Evolutionary conservation across 495 filamentous ascomycete genomes (phyloP).

Genomic region (Neurospora sp.): DNA sequence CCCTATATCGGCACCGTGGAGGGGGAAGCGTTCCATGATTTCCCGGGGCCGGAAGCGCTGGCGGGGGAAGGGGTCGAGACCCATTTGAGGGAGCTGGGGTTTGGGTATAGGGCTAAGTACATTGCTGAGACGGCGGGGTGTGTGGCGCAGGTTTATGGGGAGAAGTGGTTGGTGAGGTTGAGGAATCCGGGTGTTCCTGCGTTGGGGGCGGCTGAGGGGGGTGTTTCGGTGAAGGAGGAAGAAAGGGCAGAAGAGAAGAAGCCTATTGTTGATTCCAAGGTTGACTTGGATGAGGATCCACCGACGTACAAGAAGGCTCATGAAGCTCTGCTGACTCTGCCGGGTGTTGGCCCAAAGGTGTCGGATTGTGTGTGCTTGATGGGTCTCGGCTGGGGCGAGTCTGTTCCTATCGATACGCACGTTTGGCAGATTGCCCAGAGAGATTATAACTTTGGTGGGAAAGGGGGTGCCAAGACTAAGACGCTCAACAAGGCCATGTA

Average conservation of each 20-base stretch:
- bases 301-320: constrained; percentile 66
- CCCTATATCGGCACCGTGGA: constrained; percentile 61
- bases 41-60: constrained; percentile 66
- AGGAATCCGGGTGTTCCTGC: constrained; percentile 65
- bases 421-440: constrained; percentile 97
- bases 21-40: constrained; percentile 70
- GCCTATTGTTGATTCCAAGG: background rate
- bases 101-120: constrained; percentile 91
- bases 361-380: constrained; percentile 94
- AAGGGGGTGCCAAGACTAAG: constrained; percentile 55
- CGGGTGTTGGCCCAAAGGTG: constrained; percentile 93
- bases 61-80: constrained; percentile 59
- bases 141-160: constrained; percentile 51
- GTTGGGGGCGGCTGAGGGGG: constrained; percentile 22
- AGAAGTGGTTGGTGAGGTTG: constrained; percentile 67
- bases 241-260: background rate
- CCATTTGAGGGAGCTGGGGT: constrained; percentile 72
- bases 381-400: constrained; percentile 94
- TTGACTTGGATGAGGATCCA: background rate
- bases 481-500: constrained; percentile 83
- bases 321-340: constrained; percentile 61
- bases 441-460: constrained; percentile 80
- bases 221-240: background rate
- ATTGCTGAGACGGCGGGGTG: constrained; percentile 75
- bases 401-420: constrained; percentile 94